Evolutionary conservation across 768 basidiomycete genomes (phyloP).

Genomic region (Cystofilobasidium capitatum): DNA sequence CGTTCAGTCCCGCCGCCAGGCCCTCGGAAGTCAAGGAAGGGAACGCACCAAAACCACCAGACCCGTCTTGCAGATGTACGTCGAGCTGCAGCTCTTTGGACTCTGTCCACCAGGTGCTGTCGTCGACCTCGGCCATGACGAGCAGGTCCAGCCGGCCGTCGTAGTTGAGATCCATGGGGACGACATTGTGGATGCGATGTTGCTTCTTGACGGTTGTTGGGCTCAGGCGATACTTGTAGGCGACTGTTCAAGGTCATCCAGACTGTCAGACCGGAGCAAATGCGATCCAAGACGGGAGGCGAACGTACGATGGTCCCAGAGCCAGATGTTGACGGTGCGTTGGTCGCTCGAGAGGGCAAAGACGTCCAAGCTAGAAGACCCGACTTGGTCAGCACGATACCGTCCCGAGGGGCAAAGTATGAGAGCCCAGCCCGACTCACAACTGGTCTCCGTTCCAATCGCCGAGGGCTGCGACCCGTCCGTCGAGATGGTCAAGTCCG

Average conservation of each 20-base stretch:
- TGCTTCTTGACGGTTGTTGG: slow-evolving; percentile 30
- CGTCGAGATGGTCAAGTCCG: slow-evolving; percentile 58
- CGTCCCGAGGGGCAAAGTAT: neutral
- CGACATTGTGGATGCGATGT: slow-evolving; percentile 59
- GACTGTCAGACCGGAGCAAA: slow-evolving; percentile 30
- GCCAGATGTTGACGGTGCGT: slow-evolving; percentile 61
- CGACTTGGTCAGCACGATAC: neutral
- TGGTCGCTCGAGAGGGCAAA: slow-evolving; percentile 67
- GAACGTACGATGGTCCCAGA: slow-evolving; percentile 68
- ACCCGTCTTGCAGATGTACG: slow-evolving; percentile 53
- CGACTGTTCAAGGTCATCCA: slow-evolving; percentile 21
- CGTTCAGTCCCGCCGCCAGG: neutral
- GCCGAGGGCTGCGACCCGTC: slow-evolving; percentile 75
- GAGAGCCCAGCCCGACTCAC: slow-evolving; percentile 50
- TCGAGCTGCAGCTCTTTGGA: slow-evolving; percentile 50
- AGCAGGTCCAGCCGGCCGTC: slow-evolving; percentile 83
- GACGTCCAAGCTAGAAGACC: slow-evolving; percentile 59
- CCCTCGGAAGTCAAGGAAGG: neutral
- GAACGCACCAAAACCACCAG: slow-evolving; percentile 36
- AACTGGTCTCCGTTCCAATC: slow-evolving; percentile 95
- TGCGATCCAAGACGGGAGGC: slow-evolving; percentile 43
- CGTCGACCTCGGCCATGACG: slow-evolving; percentile 60
- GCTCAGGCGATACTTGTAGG: slow-evolving; percentile 29
- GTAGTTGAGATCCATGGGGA: slow-evolving; percentile 88
- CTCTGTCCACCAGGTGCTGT: slow-evolving; percentile 42